phyloP scores from a whole-genome alignment of 192 early-diverging fungal species.

The Entomortierella beljakovae region DNA sequence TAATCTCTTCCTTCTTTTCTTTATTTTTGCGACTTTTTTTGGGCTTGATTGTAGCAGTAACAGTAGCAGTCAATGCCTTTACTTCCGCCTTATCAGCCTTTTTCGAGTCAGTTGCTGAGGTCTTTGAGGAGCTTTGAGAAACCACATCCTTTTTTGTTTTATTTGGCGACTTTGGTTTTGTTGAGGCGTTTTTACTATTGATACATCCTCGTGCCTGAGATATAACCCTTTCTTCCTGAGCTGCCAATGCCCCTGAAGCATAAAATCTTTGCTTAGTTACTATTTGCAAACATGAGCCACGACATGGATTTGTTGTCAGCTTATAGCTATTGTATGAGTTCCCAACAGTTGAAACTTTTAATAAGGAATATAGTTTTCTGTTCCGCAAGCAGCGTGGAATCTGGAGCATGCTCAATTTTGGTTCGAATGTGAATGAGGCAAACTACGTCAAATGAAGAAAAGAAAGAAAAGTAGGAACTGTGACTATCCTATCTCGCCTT shows the following conservation, averaged over 20 bases:
- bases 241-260: conserved; percentile 8
- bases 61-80: no score
- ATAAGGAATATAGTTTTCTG: not conserved
- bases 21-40: no score
- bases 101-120: no score
- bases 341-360: not conserved
- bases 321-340: not conserved
- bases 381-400: conserved; percentile 5
- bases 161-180: not conserved
- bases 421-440: not conserved
- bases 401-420: conserved; percentile 16
- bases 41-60: not conserved
- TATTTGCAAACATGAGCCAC: not conserved
- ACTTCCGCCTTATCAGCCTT: no score
- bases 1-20: no score
- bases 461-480: not conserved
- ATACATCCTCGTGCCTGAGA: no score
- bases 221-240: conserved; percentile 16
- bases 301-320: not conserved
- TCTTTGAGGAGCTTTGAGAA: no score
- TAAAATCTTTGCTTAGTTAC: not conserved
- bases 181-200: no score
- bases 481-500: no score
- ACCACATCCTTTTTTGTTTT: no score
- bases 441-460: not conserved